phyloP scores from a whole-genome alignment of 2,329 filamentous ascomycete species.

The Hypoxylon sp. region DNA sequence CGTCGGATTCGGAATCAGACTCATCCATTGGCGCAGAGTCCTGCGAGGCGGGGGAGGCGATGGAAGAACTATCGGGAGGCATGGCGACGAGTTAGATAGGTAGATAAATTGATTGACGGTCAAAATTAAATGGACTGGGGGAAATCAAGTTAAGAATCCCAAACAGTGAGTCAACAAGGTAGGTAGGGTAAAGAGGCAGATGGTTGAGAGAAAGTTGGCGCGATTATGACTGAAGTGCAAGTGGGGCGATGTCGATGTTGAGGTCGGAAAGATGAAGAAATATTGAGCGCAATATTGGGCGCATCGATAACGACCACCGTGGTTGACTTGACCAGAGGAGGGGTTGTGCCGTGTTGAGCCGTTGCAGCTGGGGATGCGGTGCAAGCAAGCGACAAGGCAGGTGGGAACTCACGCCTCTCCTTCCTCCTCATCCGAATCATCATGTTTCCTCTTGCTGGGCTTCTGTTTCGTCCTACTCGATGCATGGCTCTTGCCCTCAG shows the following conservation, averaged over 20 bases:
- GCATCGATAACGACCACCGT: background rate
- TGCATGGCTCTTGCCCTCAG: constrained; percentile 54
- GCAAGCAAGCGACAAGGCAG: constrained; percentile 35
- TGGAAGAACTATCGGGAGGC: constrained; percentile 71
- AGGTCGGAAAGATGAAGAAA: background rate
- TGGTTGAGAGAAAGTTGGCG: background rate
- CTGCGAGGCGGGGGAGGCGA: constrained; percentile 79
- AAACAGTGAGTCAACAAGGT: background rate
- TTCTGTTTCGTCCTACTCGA: constrained; percentile 62
- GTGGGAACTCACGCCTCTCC: constrained; percentile 81
- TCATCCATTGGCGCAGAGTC: constrained; percentile 92
- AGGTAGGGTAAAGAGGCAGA: background rate
- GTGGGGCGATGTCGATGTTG: background rate
- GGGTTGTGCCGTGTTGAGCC: background rate
- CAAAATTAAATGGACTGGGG: too few relatives aligned
- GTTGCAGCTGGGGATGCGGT: constrained; percentile 2
- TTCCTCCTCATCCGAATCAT: constrained; percentile 81
- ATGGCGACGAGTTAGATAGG: constrained; percentile 34
- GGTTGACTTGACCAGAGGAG: background rate
- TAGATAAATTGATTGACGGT: background rate
- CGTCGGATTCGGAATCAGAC: constrained; percentile 83
- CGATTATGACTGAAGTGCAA: background rate
- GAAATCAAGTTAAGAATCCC: background rate
- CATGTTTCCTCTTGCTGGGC: constrained; percentile 66
- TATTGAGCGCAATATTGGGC: background rate